Percentiles rank a stretch among this genome's conserved stretches.
These are phyloP conservation scores for Scortechinia acanthostroma DNA, from an alignment of 2,329 filamentous ascomycete genomes.

Conservation along the genomic window DNA sequence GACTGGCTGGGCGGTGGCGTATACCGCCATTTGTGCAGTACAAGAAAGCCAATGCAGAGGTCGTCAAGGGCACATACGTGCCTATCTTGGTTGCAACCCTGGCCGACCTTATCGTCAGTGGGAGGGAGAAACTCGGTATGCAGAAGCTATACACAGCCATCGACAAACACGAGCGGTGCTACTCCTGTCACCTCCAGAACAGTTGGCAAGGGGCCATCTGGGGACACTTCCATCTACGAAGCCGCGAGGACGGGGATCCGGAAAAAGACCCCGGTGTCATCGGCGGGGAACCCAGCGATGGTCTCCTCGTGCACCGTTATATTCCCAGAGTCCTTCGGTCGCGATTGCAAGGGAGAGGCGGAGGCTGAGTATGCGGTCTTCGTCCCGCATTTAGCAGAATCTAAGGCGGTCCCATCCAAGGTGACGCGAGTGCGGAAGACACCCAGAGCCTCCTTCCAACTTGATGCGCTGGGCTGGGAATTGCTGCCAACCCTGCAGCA, in stretches of 20 bases:
- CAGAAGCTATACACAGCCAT: slow-evolving; percentile 39
- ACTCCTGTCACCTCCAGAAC: slow-evolving; percentile 26
- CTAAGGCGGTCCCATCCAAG: slow-evolving; percentile 16
- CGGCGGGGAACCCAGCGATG: slow-evolving; percentile 28
- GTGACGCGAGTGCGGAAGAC: slow-evolving; percentile 24
- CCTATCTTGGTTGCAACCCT: slow-evolving; percentile 43
- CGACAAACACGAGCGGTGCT: slow-evolving; percentile 19
- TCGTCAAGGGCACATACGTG: slow-evolving; percentile 36
- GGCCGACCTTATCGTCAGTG: slow-evolving; percentile 41
- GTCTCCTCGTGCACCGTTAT: slow-evolving; percentile 46
- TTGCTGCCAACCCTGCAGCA: slow-evolving; percentile 53
- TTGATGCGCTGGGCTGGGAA: slow-evolving; percentile 41
- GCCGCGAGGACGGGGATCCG: background rate
- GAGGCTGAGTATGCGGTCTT: slow-evolving; percentile 43
- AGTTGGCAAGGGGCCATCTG: slow-evolving; percentile 25
- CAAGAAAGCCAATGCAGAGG: slow-evolving; percentile 28
- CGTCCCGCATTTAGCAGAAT: slow-evolving; percentile 22
- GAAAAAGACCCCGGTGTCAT: slow-evolving; percentile 4
- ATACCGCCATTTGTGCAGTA: slow-evolving; percentile 38
- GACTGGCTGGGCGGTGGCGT: slow-evolving; percentile 22
- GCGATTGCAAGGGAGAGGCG: slow-evolving; percentile 32
- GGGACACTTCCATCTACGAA: background rate
- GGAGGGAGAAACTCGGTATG: slow-evolving; percentile 45
- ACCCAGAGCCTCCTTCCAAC: slow-evolving; percentile 30
- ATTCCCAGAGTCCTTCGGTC: slow-evolving; percentile 46